Conservation (phyloP, 2,329 filamentous ascomycete genomes). For the Penicillium sp. region DNA sequence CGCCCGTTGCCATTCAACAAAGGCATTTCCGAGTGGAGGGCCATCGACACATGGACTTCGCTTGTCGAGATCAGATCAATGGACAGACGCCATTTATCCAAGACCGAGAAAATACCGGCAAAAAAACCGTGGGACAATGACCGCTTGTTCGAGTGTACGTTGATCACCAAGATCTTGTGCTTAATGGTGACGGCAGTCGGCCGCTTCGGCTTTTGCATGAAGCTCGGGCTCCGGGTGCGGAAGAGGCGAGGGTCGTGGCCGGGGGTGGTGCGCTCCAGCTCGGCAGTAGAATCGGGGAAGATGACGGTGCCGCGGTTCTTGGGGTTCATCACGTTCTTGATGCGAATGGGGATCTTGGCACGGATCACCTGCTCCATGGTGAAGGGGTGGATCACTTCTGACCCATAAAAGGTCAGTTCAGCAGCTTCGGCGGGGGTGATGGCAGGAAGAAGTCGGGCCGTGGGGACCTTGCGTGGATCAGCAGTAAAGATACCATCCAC, state of each 20-base stretch:
- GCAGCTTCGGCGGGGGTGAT: slow-evolving; percentile 95
- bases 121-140: slow-evolving; percentile 96
- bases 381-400: slow-evolving; percentile 96
- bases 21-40: slow-evolving; percentile 77
- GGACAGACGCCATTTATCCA: slow-evolving; percentile 83
- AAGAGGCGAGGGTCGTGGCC: slow-evolving; percentile 62
- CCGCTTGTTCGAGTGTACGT: slow-evolving; percentile 96
- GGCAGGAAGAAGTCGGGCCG: slow-evolving; percentile 80
- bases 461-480: slow-evolving; percentile 87
- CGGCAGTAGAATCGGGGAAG: slow-evolving; percentile 70
- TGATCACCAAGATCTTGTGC: slow-evolving; percentile 93
- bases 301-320: slow-evolving; percentile 65
- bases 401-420: slow-evolving; percentile 90
- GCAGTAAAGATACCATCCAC: slow-evolving; percentile 92
- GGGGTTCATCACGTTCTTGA: slow-evolving; percentile 72
- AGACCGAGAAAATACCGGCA: slow-evolving; percentile 86
- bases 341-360: slow-evolving; percentile 67
- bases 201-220: slow-evolving; percentile 66
- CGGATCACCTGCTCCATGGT: slow-evolving; percentile 92
- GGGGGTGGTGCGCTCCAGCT: slow-evolving; percentile 53
- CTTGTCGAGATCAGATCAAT: slow-evolving; percentile 96
- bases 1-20: slow-evolving; percentile 54
- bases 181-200: slow-evolving; percentile 96
- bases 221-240: slow-evolving; percentile 51
- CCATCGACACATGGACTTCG: slow-evolving; percentile 97